Base-by-base conservation (phyloP, 164 flowering plant species). In the Taxillus chinensis region DNA sequence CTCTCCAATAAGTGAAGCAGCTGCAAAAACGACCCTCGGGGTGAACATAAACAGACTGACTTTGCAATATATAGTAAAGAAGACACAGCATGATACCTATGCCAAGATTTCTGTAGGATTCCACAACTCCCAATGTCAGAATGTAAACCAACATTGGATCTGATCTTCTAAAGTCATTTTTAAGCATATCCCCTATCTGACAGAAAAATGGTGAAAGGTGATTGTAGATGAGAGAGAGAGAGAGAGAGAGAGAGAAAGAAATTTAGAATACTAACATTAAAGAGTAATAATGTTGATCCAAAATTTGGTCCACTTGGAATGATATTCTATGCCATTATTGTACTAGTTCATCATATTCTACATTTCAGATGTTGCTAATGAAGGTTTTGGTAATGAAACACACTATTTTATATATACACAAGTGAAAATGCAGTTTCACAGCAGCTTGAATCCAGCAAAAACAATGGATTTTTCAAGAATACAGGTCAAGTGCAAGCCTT, bases 41-140 rank as follows among this genome's bases (percentile, higher is more conserved):
- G 9, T 59, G 56, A 40, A 62, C 52, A 67, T 14, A 38, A 45
- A 42, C 11, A 8, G 16, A 69, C 42, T 45, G 12, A 48, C 57
- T 6, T 38, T 10, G 40, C 52, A 61, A 55, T 7, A 8, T 40
- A 54, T 48, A 38, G 41, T 1, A 17, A 27, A 65, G 61, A 53
- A 59, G 46, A 64, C 59, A 61, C 46, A 45, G 56, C 17, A 8
- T 39, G 63, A 17, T 67, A 89, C 99, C 99, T 77, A 93, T 86
- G 60, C 97, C 96, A 65, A 68, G 80, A 64, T 87, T 93, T 75
- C 99, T 79, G 65, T 89, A 89, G n/a, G 78, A 60, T 59, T 83
- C 86, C 41, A 80, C 84, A 16, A 93, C 99, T 57, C 99, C 99
- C 68, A 93, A 77, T 4, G 99, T 93, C 67, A 93, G 74, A 68